These are phyloP conservation scores for Elsinoe australis DNA, from an alignment of 2,329 filamentous ascomycete genomes.

Conservation along the genomic window DNA sequence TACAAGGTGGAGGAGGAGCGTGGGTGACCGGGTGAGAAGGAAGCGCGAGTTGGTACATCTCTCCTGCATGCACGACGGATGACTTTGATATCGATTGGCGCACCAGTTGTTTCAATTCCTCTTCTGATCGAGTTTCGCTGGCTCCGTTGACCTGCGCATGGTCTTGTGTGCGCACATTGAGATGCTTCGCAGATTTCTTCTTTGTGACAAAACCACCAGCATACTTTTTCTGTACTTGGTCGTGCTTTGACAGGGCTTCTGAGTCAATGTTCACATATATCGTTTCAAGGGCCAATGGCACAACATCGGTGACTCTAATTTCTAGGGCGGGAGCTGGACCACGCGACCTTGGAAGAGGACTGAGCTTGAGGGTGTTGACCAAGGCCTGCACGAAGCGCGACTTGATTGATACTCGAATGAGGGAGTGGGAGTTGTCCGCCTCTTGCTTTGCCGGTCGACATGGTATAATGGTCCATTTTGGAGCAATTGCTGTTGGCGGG, in stretches of 20 bases:
- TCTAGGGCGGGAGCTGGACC: slow-evolving; percentile 75
- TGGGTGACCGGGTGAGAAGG: slow-evolving; percentile 78
- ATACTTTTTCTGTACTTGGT: slow-evolving; percentile 77
- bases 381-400: slow-evolving; percentile 64
- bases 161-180: slow-evolving; percentile 6
- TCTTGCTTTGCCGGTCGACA: slow-evolving; percentile 50
- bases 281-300: slow-evolving; percentile 71
- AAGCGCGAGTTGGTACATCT: slow-evolving; percentile 71
- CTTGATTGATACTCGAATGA: slow-evolving; percentile 67
- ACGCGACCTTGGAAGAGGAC: slow-evolving; percentile 35
- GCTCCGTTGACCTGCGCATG: not conserved
- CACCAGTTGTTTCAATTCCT: slow-evolving; percentile 37
- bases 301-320: slow-evolving; percentile 72
- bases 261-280: slow-evolving; percentile 81
- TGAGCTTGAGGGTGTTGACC: slow-evolving; percentile 26
- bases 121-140: slow-evolving; percentile 19
- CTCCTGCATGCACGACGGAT: slow-evolving; percentile 73
- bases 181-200: slow-evolving; percentile 17
- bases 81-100: slow-evolving; percentile 66
- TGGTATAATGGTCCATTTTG: slow-evolving; percentile 81
- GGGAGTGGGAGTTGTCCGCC: slow-evolving; percentile 57
- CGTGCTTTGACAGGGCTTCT: slow-evolving; percentile 68
- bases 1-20: slow-evolving; percentile 72
- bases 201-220: slow-evolving; percentile 48
- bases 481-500: slow-evolving; percentile 47